These are phyloP conservation scores for Elaeis guineensis DNA, from an alignment of 176 grass and related monocot genomes.

Conservation along the genomic window DNA sequence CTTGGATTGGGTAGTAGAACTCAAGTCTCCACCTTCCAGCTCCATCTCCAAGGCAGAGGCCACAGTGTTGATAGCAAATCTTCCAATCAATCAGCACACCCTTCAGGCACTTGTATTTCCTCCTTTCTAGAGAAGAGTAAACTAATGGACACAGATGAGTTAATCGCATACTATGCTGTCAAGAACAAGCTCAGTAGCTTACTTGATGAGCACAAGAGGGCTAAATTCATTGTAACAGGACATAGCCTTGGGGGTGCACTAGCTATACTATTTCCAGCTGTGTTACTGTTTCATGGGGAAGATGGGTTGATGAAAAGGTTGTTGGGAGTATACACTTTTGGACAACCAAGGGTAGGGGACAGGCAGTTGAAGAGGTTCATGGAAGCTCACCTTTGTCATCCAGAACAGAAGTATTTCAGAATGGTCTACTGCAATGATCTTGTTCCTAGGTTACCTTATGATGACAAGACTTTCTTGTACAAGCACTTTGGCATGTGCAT, in stretches of 20 bases:
- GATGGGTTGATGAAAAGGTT: constrained; percentile 21
- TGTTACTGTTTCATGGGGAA: constrained; percentile 25
- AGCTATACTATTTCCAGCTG: constrained; percentile 26
- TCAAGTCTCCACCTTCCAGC: not conserved
- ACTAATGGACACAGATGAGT: not conserved
- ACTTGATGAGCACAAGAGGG: constrained; percentile 19
- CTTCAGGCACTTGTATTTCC: no score
- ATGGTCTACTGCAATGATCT: constrained; percentile 37
- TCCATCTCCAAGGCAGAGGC: constrained; percentile 1
- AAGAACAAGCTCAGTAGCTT: constrained; percentile 18
- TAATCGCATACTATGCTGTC: constrained; percentile 23
- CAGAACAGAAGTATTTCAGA: constrained; percentile 22
- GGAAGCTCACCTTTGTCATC: constrained; percentile 6
- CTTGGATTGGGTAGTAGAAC: constrained; percentile 25
- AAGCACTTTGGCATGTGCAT: constrained; percentile 28
- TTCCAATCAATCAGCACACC: no score
- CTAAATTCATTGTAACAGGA: constrained; percentile 30
- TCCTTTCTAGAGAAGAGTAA: not conserved
- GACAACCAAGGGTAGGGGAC: constrained; percentile 35
- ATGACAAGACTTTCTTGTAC: constrained; percentile 25
- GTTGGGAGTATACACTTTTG: constrained; percentile 32
- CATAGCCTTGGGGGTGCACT: constrained; percentile 36
- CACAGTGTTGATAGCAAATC: no score
- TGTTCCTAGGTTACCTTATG: constrained; percentile 30
- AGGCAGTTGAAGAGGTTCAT: constrained; percentile 14